A percentile compares a stretch with the other conserved stretches of the same genome.
These are phyloP conservation scores for Tuber magnatum DNA, from an alignment of 495 filamentous ascomycete genomes.

Conservation along the genomic window DNA sequence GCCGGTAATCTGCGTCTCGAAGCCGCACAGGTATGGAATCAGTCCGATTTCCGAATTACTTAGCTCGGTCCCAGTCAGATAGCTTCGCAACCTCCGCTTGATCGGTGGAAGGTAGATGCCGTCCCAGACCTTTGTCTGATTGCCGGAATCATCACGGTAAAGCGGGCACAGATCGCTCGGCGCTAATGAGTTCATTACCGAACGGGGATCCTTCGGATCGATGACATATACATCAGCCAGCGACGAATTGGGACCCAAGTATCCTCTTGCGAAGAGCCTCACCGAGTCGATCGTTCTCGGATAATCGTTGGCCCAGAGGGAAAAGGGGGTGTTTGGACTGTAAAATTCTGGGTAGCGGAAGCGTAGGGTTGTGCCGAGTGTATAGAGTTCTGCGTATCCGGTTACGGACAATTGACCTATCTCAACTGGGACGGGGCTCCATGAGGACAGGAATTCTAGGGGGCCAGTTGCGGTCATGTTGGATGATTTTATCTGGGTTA, in stretches of 20 bases:
- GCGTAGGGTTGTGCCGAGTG: slow-evolving; percentile 43
- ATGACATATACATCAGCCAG: slow-evolving; percentile 50
- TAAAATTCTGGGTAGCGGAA: slow-evolving; percentile 53
- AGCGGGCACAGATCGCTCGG: slow-evolving; percentile 53
- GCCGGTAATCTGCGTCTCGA: slow-evolving; percentile 55
- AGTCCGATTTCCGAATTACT: slow-evolving; percentile 47
- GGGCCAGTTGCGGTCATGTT: slow-evolving; percentile 45
- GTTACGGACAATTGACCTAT: slow-evolving; percentile 50
- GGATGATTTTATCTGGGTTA: neutral
- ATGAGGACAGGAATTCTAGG: slow-evolving; percentile 49
- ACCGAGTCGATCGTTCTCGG: slow-evolving; percentile 50
- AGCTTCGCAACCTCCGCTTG: slow-evolving; percentile 46
- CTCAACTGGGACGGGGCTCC: slow-evolving; percentile 51
- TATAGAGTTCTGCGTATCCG: slow-evolving; percentile 51
- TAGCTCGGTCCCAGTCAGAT: slow-evolving; percentile 49
- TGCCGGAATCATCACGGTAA: slow-evolving; percentile 47
- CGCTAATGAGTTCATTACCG: slow-evolving; percentile 50
- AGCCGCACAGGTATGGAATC: slow-evolving; percentile 57
- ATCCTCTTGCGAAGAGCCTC: slow-evolving; percentile 51
- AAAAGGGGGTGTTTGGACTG: slow-evolving; percentile 49
- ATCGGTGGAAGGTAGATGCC: slow-evolving; percentile 50
- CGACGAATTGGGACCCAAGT: slow-evolving; percentile 48
- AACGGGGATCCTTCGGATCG: slow-evolving; percentile 46
- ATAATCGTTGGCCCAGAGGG: slow-evolving; percentile 55
- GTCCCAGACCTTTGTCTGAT: slow-evolving; percentile 42